Base-by-base conservation (phyloP, 2,329 filamentous ascomycete genomes). In the Aspergillus sp. region DNA sequence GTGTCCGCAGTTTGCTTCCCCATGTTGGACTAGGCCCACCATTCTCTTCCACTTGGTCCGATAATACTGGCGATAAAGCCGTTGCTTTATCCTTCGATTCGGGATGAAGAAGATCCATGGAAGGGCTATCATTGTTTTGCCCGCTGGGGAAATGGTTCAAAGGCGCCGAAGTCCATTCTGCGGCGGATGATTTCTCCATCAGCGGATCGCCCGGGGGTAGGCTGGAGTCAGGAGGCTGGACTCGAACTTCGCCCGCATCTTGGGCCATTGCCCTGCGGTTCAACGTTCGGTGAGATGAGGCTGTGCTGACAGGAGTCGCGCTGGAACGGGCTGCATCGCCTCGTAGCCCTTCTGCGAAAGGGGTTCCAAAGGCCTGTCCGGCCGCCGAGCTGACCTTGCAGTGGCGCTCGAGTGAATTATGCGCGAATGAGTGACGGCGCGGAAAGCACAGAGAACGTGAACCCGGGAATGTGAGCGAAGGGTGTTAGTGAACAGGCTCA, bases 221-320 rank as follows among this genome's bases (percentile, higher is more conserved):
- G 46, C 50, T 59, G 44, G 61, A 50, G 40, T 63, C 56, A 44
- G 61, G 61, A 59, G 62, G 55, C 56, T 63, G 66, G 52, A 62
- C 59, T 59, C 59, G 44, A 55, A 61, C 58, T 55, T 67, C 59
- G 64, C 62, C 61, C 61, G 60, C 69, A 72, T 70, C 67, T 51
- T 69, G 66, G 55, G 69, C 68, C 69, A 72, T 72, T 64, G 64
- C 68, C 67, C 60, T 64, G 56, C 47, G 59, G 52, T 60, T 63
- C 61, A 64, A 63, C 55, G 55, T 51, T 53, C 49, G 59, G 59
- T 49, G 54, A 62, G 50, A 58, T 63, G 64, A 60, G 52, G 60
- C 60, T 57, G 61, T 55, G 56, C 53, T 66, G 55, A 66, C 59
- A 60, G 65, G 61, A 62, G 56, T 60, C 63, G 64, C 61, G 54